Base-by-base conservation (phyloP, 805 yeast species). In the Pichia phayaonensis region DNA sequence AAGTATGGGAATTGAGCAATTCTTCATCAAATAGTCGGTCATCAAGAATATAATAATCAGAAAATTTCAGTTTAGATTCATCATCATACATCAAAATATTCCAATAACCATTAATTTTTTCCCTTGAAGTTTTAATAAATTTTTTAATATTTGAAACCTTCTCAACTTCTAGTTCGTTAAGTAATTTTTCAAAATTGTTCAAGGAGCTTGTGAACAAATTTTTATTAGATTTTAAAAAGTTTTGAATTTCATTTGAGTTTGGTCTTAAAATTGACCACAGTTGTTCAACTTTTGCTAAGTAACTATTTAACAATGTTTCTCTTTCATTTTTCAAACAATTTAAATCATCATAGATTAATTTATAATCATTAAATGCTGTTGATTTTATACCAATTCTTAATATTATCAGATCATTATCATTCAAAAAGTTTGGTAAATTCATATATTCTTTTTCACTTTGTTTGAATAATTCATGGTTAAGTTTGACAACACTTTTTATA, bases 91-190 rank as follows among this genome's bases (percentile, higher is more conserved):
- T 81, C 57, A 90, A 65, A 10, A 72, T 65, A 36, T 74, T 70
- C 90, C 96, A 90, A 12, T 78, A 67, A 4, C 71, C 75, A 40
- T 72, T 73, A 12, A 90, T 83, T 50, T 79, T 78, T 2, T 61
- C 59, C 63, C 92, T 73, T 2, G 85, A 72, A 44, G 80, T 85
- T 7, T 69, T 60, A 13, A 90, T 84, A 53, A 90, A 83, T 21
- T 79, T 78, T 47, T 85, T 83, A 21, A 90, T 79, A 56, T 77
- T 77, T 50, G 79, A 74, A 27, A 80, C 75, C 57, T 92, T 81
- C 64, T 81, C 78, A 26, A 71, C 66, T 44, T 76, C 74, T 26
- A 90, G 71, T 49, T 86, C 73, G 18, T 72, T 71, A 47, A 84
- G 62, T 57, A 89, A 90, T 26, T 56, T 54, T 47, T 77, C 73